Evolutionary conservation across 805 yeast species (phyloP).

Genomic region (Middelhovenomyces tepae): DNA sequence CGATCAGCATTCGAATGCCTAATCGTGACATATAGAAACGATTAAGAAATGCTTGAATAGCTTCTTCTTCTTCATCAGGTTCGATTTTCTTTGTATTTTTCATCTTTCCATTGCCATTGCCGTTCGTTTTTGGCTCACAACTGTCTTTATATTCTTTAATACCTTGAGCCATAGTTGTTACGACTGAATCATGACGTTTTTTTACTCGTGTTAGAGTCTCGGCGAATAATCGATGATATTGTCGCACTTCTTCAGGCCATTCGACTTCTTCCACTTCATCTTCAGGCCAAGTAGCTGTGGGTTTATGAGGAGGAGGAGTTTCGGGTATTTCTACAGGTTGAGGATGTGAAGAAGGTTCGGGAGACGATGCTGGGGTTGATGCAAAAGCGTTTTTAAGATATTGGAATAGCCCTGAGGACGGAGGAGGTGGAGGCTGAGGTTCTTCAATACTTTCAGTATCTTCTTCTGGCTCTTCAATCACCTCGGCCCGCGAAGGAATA

Average conservation of each 20-base stretch:
- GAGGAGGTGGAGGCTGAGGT: constrained; percentile 22
- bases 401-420: constrained; percentile 1
- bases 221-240: constrained; percentile 60
- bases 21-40: constrained; percentile 83
- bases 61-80: constrained; percentile 35
- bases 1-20: constrained; percentile 87
- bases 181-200: constrained; percentile 84
- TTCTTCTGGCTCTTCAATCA: no score
- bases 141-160: constrained; percentile 79
- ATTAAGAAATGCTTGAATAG: constrained; percentile 76
- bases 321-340: no score
- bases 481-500: constrained; percentile 45
- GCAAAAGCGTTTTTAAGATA: constrained; percentile 2
- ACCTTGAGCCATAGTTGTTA: constrained; percentile 85
- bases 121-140: no score
- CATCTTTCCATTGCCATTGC: no score
- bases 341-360: no score
- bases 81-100: constrained; percentile 33
- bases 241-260: constrained; percentile 69
- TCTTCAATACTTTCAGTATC: no score
- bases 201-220: constrained; percentile 64
- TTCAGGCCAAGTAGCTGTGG: constrained; percentile 6
- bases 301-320: no score
- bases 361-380: no score
- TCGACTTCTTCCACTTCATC: constrained; percentile 4